These are phyloP conservation scores for Salix viminalis DNA, from an alignment of 345 rosid genomes.

Conservation along the genomic window DNA sequence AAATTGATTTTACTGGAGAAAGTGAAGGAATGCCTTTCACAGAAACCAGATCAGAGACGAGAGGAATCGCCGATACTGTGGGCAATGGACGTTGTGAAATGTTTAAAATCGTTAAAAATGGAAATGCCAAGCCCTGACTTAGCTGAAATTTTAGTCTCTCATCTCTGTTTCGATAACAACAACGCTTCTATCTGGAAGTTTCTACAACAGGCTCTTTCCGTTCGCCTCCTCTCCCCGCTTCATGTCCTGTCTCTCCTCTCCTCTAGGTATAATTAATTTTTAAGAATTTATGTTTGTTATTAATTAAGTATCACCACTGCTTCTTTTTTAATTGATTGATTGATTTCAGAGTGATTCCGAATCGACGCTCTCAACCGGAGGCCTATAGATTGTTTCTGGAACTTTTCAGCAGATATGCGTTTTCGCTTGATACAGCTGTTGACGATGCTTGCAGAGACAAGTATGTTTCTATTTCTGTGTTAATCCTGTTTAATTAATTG, in stretches of 20 bases:
- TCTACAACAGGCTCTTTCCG: conserved; percentile 41
- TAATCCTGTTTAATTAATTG: background rate
- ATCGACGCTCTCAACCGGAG: conserved; percentile 48
- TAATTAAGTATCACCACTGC: background rate
- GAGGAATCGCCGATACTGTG: conserved; percentile 26
- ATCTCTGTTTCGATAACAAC: conserved; percentile 44
- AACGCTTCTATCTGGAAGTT: conserved; percentile 54
- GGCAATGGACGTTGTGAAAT: conserved; percentile 37
- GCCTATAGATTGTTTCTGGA: conserved; percentile 53
- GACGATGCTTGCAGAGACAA: conserved; percentile 26
- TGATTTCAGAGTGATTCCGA: conserved; percentile 39
- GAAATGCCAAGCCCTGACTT: conserved; percentile 40
- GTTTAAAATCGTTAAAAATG: conserved; percentile 18
- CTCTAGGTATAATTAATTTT: conserved; percentile 17
- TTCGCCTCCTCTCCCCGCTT: conserved; percentile 39
- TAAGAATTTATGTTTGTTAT: too few species aligned
- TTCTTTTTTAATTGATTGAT: background rate
- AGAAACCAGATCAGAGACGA: conserved; percentile 12
- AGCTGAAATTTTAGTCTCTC: conserved; percentile 37
- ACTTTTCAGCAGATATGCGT: conserved; percentile 38
- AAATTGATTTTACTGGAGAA: conserved; percentile 4
- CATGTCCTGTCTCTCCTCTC: conserved; percentile 54
- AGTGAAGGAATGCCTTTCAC: conserved; percentile 2
- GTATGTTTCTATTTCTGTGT: conserved; percentile 17
- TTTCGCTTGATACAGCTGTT: conserved; percentile 23